Conservation (phyloP, 306 rosid species). For the Fagus crenata region DNA sequence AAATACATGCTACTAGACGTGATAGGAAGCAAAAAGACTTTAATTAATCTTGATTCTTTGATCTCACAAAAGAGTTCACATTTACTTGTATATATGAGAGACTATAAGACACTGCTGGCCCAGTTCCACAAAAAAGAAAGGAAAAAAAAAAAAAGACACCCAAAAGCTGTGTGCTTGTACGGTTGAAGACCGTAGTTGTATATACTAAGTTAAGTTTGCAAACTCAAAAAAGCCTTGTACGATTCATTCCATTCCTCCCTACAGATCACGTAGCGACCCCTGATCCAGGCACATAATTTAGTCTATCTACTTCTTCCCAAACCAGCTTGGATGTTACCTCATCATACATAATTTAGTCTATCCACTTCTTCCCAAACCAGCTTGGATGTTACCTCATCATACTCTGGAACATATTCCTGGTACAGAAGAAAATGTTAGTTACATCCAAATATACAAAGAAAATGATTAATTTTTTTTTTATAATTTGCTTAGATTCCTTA, state of each 20-base stretch:
- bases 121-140: slow-evolving; percentile 24
- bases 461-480: too few species aligned
- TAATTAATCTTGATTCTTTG: neutral
- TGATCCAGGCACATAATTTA: slow-evolving; percentile 63
- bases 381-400: slow-evolving; percentile 83
- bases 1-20: neutral
- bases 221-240: slow-evolving; percentile 41
- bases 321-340: slow-evolving; percentile 89
- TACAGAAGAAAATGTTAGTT: slow-evolving; percentile 12
- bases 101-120: neutral
- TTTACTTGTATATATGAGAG: slow-evolving; percentile 11
- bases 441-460: neutral
- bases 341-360: slow-evolving; percentile 59
- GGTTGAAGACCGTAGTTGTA: slow-evolving; percentile 44
- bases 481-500: too few species aligned
- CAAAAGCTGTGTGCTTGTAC: slow-evolving; percentile 28
- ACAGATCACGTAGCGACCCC: slow-evolving; percentile 65
- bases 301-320: slow-evolving; percentile 81
- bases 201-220: slow-evolving; percentile 47
- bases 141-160: slow-evolving; percentile 19
- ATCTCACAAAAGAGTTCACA: neutral
- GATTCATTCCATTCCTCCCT: neutral
- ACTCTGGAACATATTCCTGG: slow-evolving; percentile 87
- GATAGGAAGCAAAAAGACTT: neutral
- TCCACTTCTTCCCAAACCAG: slow-evolving; percentile 91